phyloP scores from a whole-genome alignment of 768 basidiomycete genomes.

The Mycena epipterygia region DNA sequence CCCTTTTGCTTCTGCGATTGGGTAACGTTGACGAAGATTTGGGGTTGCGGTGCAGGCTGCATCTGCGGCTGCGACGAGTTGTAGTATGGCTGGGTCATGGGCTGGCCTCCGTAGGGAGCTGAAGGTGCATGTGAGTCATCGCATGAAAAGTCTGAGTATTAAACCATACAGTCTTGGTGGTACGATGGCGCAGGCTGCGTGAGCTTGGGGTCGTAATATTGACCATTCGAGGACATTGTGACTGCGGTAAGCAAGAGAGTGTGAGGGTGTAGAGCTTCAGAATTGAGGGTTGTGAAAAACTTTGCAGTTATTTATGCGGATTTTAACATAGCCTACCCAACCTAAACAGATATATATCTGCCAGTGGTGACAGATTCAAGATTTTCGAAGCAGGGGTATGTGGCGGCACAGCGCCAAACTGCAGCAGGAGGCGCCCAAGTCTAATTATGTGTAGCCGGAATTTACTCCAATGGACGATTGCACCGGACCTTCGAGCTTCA shows the following conservation, averaged over 20 bases:
- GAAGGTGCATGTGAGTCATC: not conserved
- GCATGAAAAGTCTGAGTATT: not conserved
- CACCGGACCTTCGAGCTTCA: too few relatives aligned
- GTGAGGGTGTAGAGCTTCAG: not conserved
- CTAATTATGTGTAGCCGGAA: too few relatives aligned
- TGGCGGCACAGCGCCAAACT: too few relatives aligned
- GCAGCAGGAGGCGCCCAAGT: too few relatives aligned
- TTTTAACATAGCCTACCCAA: not conserved
- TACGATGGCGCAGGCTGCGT: constrained; percentile 10
- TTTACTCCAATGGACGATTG: too few relatives aligned
- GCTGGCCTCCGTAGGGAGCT: constrained; percentile 4
- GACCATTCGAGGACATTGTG: constrained; percentile 7
- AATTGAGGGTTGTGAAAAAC: not conserved
- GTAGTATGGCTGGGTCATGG: constrained; percentile 3
- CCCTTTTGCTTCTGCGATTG: constrained; percentile 14
- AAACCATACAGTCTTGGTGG: not conserved
- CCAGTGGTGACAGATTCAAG: not conserved
- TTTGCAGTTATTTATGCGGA: not conserved
- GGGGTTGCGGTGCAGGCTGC: constrained; percentile 8
- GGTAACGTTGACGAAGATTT: constrained; percentile 3
- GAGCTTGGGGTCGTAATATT: constrained; percentile 23
- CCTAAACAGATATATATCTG: not conserved
- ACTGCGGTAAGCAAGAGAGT: not conserved
- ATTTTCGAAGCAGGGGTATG: not conserved
- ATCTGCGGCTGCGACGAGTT: constrained; percentile 15